These are phyloP conservation scores for Phyllosticta paracitricarpa DNA, from an alignment of 2,329 filamentous ascomycete genomes.

Conservation along the genomic window DNA sequence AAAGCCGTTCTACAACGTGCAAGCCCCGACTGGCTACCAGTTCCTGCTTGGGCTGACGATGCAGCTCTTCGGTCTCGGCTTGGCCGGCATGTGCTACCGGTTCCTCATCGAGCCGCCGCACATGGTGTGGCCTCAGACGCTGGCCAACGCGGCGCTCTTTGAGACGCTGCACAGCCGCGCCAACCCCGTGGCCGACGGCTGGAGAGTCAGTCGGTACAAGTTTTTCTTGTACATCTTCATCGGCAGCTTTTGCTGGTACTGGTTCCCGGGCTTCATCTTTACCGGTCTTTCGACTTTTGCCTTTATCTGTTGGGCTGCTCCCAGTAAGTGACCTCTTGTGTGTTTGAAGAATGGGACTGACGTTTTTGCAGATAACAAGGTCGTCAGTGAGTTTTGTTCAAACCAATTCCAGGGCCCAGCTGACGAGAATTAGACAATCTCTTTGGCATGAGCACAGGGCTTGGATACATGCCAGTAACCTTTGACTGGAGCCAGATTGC, in stretches of 20 bases:
- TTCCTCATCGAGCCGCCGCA: conserved; percentile 19
- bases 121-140: conserved; percentile 19
- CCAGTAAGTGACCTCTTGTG: background rate
- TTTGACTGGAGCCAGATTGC: conserved; percentile 20
- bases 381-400: conserved; percentile 12
- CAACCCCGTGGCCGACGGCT: conserved; percentile 23
- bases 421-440: conserved; percentile 13
- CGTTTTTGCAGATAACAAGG: conserved; percentile 13
- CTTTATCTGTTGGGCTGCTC: conserved; percentile 20
- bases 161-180: conserved; percentile 22
- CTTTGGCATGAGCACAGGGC: conserved; percentile 17
- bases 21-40: conserved; percentile 58
- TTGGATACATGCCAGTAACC: conserved; percentile 17
- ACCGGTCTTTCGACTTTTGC: conserved; percentile 17
- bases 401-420: no score
- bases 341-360: background rate
- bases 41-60: conserved; percentile 57
- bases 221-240: conserved; percentile 18
- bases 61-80: conserved; percentile 44
- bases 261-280: conserved; percentile 18
- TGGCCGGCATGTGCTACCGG: conserved; percentile 16
- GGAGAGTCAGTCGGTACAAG: conserved; percentile 17
- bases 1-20: conserved; percentile 53
- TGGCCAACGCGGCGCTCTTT: conserved; percentile 18
- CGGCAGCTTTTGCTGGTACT: conserved; percentile 19